Evolutionary conservation across 495 filamentous ascomycete species (phyloP), one percentile per base, ranked within the genome.

Genomic region (Lasiosphaeria miniovina): DNA sequence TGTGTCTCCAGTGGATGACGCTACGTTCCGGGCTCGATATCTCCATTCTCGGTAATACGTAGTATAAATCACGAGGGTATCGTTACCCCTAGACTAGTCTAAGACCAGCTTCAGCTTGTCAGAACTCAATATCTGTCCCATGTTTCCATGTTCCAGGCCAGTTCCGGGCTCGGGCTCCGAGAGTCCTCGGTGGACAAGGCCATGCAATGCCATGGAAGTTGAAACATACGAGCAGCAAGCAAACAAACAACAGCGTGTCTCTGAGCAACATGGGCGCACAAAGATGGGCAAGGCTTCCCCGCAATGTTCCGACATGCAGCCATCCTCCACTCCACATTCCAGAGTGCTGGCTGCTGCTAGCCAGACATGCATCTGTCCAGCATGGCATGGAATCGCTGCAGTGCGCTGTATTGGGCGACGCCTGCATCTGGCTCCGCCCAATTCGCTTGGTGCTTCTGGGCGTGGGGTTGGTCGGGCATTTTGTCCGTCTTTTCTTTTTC

Each of bases 251-350:
- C 7, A 8, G 38, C 12, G 38, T 41, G 8, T 41, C 38, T 41
- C 38, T 41, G 12, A 46, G 11, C 43, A 46, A 11, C 24, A 51
- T 34, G 49, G 31, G 14, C n/a, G 31, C 7, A 34, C 17, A 34
- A 51, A 34, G 14, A 32, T 11, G 24, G 49, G 9, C 17, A 51
- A 11, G 52, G 36, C 36, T 54, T 43, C 52, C 52, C 52, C 52
- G 52, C 52, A 54, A 54, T 43, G 5, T 43, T 36, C 52, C 17
- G 36, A 41, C 17, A 54, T 54, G 52, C 36, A 32, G 15, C n/a
- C n/a, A 54, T 54, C 52, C 24, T 54, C 43, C 43, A 24, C 24
- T 52, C 49, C 31, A 52, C 49, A 24, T 10, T 7, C 34, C 14
- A 38, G n/a, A 11, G 0, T 34, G 11, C n/a, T 38, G 33, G 33